These are phyloP conservation scores for Cyberlindnera suaveolens DNA, from an alignment of 805 yeast species.

Conservation along the genomic window DNA sequence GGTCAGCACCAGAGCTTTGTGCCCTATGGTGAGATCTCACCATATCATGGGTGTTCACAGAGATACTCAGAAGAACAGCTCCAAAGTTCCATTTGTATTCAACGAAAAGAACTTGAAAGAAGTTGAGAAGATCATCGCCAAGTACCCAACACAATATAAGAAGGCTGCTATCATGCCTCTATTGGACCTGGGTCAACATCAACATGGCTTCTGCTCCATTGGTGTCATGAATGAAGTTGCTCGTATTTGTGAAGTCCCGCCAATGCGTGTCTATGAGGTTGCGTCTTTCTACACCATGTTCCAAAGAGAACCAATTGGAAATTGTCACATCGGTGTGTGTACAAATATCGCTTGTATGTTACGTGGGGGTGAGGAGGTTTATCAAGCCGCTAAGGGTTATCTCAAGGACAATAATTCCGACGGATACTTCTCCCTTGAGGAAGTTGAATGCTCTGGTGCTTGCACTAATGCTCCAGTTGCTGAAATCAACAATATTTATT, in stretches of 20 bases:
- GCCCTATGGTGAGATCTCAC: slow-evolving; percentile 6
- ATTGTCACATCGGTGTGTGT: slow-evolving; percentile 77
- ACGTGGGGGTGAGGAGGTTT: slow-evolving; percentile 75
- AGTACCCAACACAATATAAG: slow-evolving; percentile 82
- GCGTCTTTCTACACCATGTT: slow-evolving; percentile 92
- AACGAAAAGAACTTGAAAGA: slow-evolving; percentile 53
- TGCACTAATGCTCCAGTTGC: slow-evolving; percentile 90
- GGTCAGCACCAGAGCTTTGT: no score
- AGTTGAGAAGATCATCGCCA: slow-evolving; percentile 69
- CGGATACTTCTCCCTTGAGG: slow-evolving; percentile 72
- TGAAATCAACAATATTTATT: slow-evolving; percentile 76
- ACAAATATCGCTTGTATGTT: slow-evolving; percentile 88
- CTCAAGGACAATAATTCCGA: slow-evolving; percentile 68
- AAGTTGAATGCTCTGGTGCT: slow-evolving; percentile 89
- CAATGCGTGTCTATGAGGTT: slow-evolving; percentile 90
- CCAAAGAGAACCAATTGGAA: slow-evolving; percentile 81
- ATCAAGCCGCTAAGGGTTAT: slow-evolving; percentile 58
- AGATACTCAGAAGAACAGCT: slow-evolving; percentile 62
- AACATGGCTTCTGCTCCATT: slow-evolving; percentile 78
- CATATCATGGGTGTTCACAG: slow-evolving; percentile 51
- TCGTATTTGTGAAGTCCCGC: slow-evolving; percentile 77
- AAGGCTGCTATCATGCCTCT: slow-evolving; percentile 87
- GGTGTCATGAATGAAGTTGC: slow-evolving; percentile 90
- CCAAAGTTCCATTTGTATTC: slow-evolving; percentile 66
- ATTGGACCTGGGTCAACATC: slow-evolving; percentile 82